phyloP scores from a whole-genome alignment of 1,284 basidiomycete genomes.

The Ceratobasidium sp. region DNA sequence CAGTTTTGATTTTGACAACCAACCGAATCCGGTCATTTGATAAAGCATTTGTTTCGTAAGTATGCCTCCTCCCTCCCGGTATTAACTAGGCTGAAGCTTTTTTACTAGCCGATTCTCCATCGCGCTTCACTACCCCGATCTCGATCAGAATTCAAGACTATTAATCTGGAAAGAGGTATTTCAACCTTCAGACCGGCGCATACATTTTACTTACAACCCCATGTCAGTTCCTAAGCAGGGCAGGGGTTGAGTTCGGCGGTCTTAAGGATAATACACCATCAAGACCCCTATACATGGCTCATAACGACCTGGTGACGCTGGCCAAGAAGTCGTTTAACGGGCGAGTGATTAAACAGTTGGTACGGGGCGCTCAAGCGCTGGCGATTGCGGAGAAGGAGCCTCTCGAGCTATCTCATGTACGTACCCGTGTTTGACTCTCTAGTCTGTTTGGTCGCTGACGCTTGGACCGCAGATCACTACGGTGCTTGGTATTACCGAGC shows the following conservation, averaged over 20 bases:
- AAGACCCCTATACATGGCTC: conserved; percentile 55
- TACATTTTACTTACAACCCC: not conserved
- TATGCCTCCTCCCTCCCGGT: not conserved
- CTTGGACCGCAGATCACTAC: conserved; percentile 26
- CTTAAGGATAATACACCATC: not conserved
- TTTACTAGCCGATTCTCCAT: conserved; percentile 70
- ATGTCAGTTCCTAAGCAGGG: conserved; percentile 64
- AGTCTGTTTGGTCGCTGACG: not conserved
- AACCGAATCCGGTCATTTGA: conserved; percentile 15
- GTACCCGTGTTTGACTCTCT: not conserved
- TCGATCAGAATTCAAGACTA: conserved; percentile 64
- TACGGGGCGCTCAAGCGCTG: conserved; percentile 52
- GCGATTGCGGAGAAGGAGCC: conserved; percentile 43
- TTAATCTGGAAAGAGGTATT: conserved; percentile 67
- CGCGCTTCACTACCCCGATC: conserved; percentile 71
- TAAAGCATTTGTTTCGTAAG: conserved; percentile 21
- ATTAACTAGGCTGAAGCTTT: not conserved
- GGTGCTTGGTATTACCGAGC: conserved; percentile 37
- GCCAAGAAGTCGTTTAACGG: conserved; percentile 60
- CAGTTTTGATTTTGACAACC: conserved; percentile 7
- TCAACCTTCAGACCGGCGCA: not conserved
- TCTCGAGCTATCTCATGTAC: conserved; percentile 42
- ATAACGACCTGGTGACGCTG: conserved; percentile 62
- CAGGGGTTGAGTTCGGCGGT: conserved; percentile 58
- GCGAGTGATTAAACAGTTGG: conserved; percentile 52